phyloP scores from a whole-genome alignment of 2,329 filamentous ascomycete species.

The Grosmannia clavigera region DNA sequence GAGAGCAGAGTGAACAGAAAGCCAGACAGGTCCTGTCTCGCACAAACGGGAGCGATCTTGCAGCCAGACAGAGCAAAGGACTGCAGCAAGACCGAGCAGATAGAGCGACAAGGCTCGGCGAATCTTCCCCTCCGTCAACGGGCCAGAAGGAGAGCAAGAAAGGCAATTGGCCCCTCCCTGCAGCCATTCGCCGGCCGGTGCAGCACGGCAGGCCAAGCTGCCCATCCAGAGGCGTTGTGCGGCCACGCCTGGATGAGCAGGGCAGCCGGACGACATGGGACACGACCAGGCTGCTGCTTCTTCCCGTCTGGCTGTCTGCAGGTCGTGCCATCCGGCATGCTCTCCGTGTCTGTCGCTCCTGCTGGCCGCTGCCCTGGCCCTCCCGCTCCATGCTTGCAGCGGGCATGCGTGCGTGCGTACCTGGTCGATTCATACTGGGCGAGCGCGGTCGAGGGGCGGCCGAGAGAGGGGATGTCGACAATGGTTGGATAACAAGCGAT shows the following conservation, averaged over 20 bases:
- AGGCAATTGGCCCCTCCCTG: neutral
- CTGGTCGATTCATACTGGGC: conserved; percentile 46
- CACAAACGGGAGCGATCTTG: neutral
- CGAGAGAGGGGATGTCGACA: neutral
- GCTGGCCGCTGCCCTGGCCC: neutral
- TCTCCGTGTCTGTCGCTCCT: neutral
- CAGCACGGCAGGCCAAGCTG: neutral
- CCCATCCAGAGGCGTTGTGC: neutral
- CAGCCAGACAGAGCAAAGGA: neutral
- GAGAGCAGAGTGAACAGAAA: neutral
- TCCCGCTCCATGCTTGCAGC: neutral
- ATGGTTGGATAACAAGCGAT: neutral
- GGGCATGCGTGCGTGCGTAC: conserved; percentile 25
- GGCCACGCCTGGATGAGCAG: neutral
- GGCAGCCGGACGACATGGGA: neutral
- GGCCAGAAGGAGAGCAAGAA: neutral
- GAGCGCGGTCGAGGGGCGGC: neutral
- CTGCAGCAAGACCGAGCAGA: neutral
- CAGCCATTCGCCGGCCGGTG: neutral
- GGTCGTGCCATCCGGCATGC: neutral
- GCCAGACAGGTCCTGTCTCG: neutral
- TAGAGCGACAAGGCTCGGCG: neutral
- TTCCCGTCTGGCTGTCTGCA: neutral
- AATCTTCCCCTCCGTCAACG: neutral
- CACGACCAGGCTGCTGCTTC: neutral